A percentile compares a stretch with the other conserved stretches of the same genome.
Conservation (phyloP, 208 protist genomes). For the Zelonia costaricensis region DNA sequence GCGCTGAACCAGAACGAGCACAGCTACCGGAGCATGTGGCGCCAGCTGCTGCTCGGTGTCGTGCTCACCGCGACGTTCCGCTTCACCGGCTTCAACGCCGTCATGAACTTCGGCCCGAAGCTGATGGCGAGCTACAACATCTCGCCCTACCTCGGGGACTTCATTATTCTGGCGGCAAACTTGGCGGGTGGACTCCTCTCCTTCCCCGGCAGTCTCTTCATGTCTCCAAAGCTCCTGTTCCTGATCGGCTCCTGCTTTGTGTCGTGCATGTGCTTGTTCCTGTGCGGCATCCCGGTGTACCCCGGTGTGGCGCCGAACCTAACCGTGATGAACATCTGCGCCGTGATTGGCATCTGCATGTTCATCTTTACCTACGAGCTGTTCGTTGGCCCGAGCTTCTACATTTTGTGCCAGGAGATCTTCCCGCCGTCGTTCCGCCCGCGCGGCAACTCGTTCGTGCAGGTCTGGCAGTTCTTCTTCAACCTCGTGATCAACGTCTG, state of each 20-base stretch:
- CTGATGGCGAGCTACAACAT: constrained; percentile 72
- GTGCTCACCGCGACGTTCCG: constrained; percentile 68
- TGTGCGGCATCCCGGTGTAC: constrained; percentile 85
- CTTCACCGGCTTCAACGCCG: constrained; percentile 86
- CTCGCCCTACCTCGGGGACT: constrained; percentile 70
- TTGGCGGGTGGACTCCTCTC: constrained; percentile 78
- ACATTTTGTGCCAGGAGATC: constrained; percentile 80
- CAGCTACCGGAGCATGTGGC: constrained; percentile 45
- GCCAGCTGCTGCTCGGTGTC: constrained; percentile 45
- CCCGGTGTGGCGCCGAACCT: constrained; percentile 48
- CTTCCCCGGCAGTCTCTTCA: constrained; percentile 59
- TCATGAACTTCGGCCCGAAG: constrained; percentile 87
- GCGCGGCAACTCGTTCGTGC: constrained; percentile 57
- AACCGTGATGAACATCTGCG: constrained; percentile 58
- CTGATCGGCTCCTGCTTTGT: constrained; percentile 57
- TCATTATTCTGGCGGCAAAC: constrained; percentile 87
- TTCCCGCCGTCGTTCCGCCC: constrained; percentile 84
- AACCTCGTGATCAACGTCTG: constrained; percentile 89
- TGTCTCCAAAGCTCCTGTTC: constrained; percentile 81
- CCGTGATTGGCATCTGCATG: constrained; percentile 77
- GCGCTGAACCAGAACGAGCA: constrained; percentile 50
- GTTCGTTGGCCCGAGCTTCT: constrained; percentile 79
- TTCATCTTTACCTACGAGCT: constrained; percentile 83
- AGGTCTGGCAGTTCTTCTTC: constrained; percentile 82
- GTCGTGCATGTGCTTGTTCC: constrained; percentile 69